Evolutionary conservation across 768 basidiomycete genomes (phyloP).

Genomic region (Termitomyces sp.): DNA sequence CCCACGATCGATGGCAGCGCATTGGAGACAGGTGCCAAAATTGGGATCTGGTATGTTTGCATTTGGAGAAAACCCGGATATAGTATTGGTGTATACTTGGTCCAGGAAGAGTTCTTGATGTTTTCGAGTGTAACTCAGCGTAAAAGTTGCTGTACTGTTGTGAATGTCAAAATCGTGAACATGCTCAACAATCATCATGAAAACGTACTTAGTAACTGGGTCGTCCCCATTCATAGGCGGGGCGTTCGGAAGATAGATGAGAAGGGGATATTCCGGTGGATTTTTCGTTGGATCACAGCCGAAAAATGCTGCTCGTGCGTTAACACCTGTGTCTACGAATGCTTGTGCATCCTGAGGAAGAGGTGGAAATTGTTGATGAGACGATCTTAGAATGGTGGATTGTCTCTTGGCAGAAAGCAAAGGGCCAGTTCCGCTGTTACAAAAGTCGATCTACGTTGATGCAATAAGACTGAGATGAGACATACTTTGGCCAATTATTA

Average conservation of each 20-base stretch:
- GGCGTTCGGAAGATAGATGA: constrained; percentile 75
- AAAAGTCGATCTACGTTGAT: not conserved
- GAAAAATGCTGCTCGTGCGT: constrained; percentile 71
- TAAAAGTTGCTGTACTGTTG: constrained; percentile 50
- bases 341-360: constrained; percentile 46
- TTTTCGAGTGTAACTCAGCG: constrained; percentile 51
- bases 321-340: constrained; percentile 59
- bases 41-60: constrained; percentile 55
- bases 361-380: constrained; percentile 62
- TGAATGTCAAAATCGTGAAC: constrained; percentile 3
- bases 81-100: constrained; percentile 50
- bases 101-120: constrained; percentile 56
- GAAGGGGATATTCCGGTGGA: constrained; percentile 56
- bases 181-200: not conserved
- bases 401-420: constrained; percentile 40
- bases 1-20: constrained; percentile 53
- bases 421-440: constrained; percentile 49
- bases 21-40: constrained; percentile 64
- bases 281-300: constrained; percentile 56
- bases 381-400: constrained; percentile 34
- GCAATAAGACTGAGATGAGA: not conserved
- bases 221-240: constrained; percentile 59
- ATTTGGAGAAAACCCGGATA: constrained; percentile 58
- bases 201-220: constrained; percentile 59
- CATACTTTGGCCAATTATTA: constrained; percentile 68